These are phyloP conservation scores for Fraxinus greggii DNA, from an alignment of 305 asterid species.

Conservation along the genomic window DNA sequence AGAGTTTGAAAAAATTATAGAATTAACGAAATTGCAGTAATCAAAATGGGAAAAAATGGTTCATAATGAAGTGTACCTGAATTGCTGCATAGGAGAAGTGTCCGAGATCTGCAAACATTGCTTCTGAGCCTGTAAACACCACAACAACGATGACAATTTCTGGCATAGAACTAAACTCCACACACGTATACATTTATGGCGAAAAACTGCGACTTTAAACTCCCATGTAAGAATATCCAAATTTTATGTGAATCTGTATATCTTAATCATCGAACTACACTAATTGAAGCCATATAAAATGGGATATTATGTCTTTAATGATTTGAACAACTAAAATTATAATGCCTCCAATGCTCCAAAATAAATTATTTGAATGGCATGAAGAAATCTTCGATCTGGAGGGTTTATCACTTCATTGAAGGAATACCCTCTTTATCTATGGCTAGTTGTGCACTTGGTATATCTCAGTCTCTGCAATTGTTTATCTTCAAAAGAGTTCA, in stretches of 20 bases:
- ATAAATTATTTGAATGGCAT: background rate
- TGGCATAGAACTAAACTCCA: background rate
- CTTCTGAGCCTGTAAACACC: conserved; percentile 76
- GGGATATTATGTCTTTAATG: background rate
- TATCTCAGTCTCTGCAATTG: background rate
- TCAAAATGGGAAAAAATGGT: background rate
- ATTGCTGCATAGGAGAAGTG: conserved; percentile 89
- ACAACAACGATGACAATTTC: background rate
- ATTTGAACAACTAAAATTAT: background rate
- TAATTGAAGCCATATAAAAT: background rate
- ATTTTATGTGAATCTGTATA: background rate
- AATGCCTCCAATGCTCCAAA: background rate
- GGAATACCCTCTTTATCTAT: background rate
- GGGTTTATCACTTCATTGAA: background rate
- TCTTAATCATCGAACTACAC: background rate
- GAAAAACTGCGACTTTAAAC: background rate
- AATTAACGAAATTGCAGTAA: background rate
- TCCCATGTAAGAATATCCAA: background rate
- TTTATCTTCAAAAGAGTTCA: background rate
- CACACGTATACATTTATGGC: background rate
- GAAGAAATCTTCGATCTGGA: background rate
- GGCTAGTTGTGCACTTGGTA: background rate
- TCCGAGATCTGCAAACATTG: conserved; percentile 99
- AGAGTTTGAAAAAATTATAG: background rate
- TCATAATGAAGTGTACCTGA: conserved; percentile 48